A percentile compares a stretch with the other conserved stretches of the same genome.
Conservation (phyloP, 805 yeast genomes). For the Candida broadrunensis region DNA sequence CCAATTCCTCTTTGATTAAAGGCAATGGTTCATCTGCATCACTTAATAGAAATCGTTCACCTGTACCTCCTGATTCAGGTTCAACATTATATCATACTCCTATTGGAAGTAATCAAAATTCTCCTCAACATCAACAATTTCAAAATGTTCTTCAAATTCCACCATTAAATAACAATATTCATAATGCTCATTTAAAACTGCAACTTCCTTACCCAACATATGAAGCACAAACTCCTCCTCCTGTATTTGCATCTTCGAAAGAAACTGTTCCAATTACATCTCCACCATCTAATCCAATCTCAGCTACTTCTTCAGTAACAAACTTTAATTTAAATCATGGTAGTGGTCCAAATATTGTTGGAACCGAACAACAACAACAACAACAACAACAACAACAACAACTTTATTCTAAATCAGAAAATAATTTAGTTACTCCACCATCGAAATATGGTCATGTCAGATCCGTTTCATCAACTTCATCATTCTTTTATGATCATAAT, state of each 20-base stretch:
- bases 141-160: not conserved
- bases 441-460: conserved; percentile 25
- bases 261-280: conserved; percentile 7
- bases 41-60: not conserved
- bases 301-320: conserved; percentile 34
- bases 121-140: conserved; percentile 8
- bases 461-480: conserved; percentile 36
- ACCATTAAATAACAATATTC: not conserved
- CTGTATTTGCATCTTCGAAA: conserved; percentile 17
- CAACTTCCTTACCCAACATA: conserved; percentile 14
- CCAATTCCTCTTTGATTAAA: not conserved
- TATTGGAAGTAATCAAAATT: not conserved
- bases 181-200: not conserved
- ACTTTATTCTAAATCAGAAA: conserved; percentile 22
- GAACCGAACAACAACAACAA: not conserved
- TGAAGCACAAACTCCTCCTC: conserved; percentile 24
- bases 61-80: not conserved
- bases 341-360: not conserved
- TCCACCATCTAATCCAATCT: conserved; percentile 27
- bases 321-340: conserved; percentile 22
- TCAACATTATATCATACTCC: not conserved
- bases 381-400: not conserved
- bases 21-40: conserved; percentile 1
- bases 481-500: conserved; percentile 25
- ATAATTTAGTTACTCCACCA: conserved; percentile 17